phyloP scores from a whole-genome alignment of 2,329 filamentous ascomycete genomes.

The Macroventuria anomochaeta region DNA sequence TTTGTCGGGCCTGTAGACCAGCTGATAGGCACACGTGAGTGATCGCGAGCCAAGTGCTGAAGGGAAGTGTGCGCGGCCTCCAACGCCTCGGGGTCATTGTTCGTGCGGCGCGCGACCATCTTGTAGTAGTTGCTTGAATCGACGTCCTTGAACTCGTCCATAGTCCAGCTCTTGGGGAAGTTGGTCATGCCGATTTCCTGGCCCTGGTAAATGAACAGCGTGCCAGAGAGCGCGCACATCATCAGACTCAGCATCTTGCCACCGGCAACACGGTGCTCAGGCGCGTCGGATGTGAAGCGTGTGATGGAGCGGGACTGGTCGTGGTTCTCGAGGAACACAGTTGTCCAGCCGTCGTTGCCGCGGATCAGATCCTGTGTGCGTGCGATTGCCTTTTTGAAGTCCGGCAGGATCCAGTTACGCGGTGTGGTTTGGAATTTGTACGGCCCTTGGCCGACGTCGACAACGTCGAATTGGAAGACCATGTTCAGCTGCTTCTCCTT shows the following conservation, averaged over 20 bases:
- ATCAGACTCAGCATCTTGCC: slow-evolving; percentile 58
- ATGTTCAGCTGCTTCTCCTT: slow-evolving; percentile 68
- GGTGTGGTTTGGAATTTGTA: slow-evolving; percentile 48
- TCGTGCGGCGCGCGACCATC: slow-evolving; percentile 38
- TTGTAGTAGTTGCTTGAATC: slow-evolving; percentile 62
- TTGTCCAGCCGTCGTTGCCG: slow-evolving; percentile 54
- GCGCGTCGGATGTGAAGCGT: slow-evolving; percentile 57
- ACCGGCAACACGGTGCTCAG: slow-evolving; percentile 53
- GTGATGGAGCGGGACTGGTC: slow-evolving; percentile 59
- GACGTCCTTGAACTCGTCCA: slow-evolving; percentile 59
- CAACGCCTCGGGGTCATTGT: slow-evolving; percentile 46
- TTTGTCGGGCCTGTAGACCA: slow-evolving; percentile 65
- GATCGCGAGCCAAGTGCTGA: slow-evolving; percentile 67
- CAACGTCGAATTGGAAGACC: slow-evolving; percentile 64
- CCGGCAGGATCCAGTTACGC: slow-evolving; percentile 39
- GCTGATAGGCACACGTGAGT: slow-evolving; percentile 72
- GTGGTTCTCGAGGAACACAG: slow-evolving; percentile 61
- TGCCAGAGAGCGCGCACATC: slow-evolving; percentile 57
- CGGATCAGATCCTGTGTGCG: slow-evolving; percentile 42
- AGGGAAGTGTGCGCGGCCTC: slow-evolving; percentile 60
- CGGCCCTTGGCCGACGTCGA: slow-evolving; percentile 46
- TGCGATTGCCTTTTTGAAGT: slow-evolving; percentile 42
- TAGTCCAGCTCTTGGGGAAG: slow-evolving; percentile 52
- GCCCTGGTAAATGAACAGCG: slow-evolving; percentile 59
- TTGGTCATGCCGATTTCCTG: slow-evolving; percentile 61